These are phyloP conservation scores for Fraxinus sp. DNA, from an alignment of 305 asterid species.

Conservation along the genomic window DNA sequence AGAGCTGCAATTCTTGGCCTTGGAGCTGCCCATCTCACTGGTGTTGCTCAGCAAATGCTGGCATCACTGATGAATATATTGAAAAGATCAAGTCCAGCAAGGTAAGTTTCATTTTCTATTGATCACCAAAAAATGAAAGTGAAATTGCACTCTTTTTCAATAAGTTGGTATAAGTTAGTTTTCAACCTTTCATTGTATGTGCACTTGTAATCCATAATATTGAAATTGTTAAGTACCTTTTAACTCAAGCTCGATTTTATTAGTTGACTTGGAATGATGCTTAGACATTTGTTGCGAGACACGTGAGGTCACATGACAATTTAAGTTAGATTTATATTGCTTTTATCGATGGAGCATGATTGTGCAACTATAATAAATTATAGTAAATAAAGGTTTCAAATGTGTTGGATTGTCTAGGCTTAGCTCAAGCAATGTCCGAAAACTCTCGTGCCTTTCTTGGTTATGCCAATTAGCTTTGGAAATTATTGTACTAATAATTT, in stretches of 20 bases:
- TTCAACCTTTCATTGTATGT: neutral
- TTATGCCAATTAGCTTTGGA: too few relatives aligned
- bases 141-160: too few relatives aligned
- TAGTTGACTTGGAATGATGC: neutral
- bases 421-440: too few relatives aligned
- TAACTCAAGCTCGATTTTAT: neutral
- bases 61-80: slow-evolving; percentile 19
- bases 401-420: neutral
- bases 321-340: too few relatives aligned
- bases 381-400: too few relatives aligned
- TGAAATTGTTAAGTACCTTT: neutral
- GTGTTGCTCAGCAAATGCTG: neutral
- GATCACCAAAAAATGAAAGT: neutral
- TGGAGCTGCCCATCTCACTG: neutral
- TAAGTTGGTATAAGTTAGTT: neutral
- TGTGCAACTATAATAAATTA: too few relatives aligned
- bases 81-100: slow-evolving; percentile 94
- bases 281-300: neutral
- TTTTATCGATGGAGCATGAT: neutral
- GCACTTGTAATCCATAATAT: neutral
- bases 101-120: slow-evolving; percentile 33
- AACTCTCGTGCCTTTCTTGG: too few relatives aligned
- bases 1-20: slow-evolving; percentile 14
- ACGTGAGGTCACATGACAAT: neutral
- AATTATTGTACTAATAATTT: neutral